These are phyloP conservation scores for Coffea eugenioides DNA, from an alignment of 257 asterid genomes.

Conservation along the genomic window DNA sequence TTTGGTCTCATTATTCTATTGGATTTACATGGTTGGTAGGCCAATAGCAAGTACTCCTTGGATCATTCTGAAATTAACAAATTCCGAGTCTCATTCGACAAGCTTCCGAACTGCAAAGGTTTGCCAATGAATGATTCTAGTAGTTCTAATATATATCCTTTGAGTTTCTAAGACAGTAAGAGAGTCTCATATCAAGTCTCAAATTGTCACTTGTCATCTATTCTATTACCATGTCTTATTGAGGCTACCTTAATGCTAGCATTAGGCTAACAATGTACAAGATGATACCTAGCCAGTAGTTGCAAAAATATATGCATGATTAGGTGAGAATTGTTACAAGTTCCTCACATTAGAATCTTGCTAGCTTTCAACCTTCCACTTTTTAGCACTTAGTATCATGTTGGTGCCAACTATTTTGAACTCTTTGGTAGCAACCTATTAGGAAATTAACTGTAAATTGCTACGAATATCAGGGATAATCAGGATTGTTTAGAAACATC, in stretches of 20 bases:
- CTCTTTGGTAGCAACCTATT: neutral
- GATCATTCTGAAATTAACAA: neutral
- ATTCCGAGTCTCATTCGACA: neutral
- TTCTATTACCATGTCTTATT: neutral
- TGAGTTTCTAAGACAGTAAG: neutral
- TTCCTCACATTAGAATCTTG: too few species aligned
- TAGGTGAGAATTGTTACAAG: too few species aligned
- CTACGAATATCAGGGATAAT: neutral
- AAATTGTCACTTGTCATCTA: too few species aligned
- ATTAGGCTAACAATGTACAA: neutral
- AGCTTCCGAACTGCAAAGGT: neutral
- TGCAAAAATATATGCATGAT: too few species aligned
- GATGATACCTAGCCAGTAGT: too few species aligned
- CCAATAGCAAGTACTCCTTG: neutral
- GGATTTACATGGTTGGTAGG: too few species aligned
- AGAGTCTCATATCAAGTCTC: neutral
- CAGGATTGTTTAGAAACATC: neutral
- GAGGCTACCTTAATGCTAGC: neutral
- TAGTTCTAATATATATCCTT: too few species aligned
- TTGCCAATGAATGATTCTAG: neutral
- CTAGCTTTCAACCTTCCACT: too few species aligned
- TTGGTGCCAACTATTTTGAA: neutral
- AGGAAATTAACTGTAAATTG: too few species aligned
- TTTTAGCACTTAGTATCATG: too few species aligned
- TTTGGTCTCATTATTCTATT: neutral